Conservation (phyloP, 2,329 filamentous ascomycete species). For the Aspergillus ruber region DNA sequence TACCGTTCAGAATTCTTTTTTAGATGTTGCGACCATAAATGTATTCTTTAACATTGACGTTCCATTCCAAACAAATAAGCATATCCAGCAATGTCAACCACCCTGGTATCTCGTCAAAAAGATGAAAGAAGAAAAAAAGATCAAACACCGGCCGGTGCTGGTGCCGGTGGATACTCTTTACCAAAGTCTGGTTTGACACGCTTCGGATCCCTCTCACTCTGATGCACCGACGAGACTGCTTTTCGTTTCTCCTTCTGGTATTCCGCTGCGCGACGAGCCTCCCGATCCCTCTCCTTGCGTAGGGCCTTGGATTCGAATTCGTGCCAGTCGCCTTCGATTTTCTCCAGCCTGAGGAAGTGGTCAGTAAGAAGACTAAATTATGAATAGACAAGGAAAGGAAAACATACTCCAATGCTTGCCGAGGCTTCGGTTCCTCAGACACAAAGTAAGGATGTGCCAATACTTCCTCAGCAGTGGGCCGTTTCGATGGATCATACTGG, state of each 20-base stretch:
- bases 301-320: conserved; percentile 97
- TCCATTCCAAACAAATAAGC: background rate
- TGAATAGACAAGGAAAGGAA: conserved; percentile 1
- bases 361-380: conserved; percentile 2
- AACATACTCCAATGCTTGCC: conserved; percentile 74
- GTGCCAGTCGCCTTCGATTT: conserved; percentile 92
- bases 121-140: background rate
- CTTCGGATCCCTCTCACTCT: conserved; percentile 37
- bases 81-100: background rate
- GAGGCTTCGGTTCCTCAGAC: conserved; percentile 67
- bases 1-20: no score
- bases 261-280: conserved; percentile 44
- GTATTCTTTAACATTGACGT: background rate
- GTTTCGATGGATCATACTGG: conserved; percentile 74
- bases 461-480: conserved; percentile 77
- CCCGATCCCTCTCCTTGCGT: conserved; percentile 72
- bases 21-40: no score
- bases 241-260: conserved; percentile 47
- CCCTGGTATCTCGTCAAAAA: background rate
- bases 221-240: conserved; percentile 26
- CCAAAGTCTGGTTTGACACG: conserved; percentile 24
- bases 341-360: conserved; percentile 54
- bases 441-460: conserved; percentile 85
- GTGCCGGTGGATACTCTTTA: background rate
- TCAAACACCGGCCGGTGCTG: background rate